Evolutionary conservation across 176 grass and related monocot species (phyloP).

Genomic region (Triticum dicoccoides): DNA sequence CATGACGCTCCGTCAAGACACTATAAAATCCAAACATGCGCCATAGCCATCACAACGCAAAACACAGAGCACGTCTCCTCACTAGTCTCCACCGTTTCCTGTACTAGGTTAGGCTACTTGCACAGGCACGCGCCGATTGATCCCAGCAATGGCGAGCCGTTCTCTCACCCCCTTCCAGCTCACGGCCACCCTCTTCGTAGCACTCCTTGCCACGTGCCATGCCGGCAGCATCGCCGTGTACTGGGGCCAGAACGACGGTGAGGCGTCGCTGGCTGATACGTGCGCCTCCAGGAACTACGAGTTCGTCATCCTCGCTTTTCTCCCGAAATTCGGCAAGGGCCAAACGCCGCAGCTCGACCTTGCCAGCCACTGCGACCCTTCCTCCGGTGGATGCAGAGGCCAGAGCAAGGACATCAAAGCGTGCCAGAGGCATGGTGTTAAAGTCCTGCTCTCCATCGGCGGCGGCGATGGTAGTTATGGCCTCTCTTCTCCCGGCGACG

Average conservation of each 20-base stretch:
- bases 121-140: neutral
- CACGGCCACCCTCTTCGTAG: neutral
- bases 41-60: neutral
- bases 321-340: constrained; percentile 61
- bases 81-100: neutral
- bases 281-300: constrained; percentile 50
- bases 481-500: constrained; percentile 44
- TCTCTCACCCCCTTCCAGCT: constrained; percentile 6
- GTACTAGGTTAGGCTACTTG: neutral
- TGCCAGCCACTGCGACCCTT: constrained; percentile 60
- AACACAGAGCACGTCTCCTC: neutral
- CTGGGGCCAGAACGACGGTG: constrained; percentile 61
- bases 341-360: constrained; percentile 58
- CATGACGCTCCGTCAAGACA: neutral
- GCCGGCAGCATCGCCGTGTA: constrained; percentile 57
- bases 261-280: constrained; percentile 41
- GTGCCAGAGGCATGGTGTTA: constrained; percentile 54
- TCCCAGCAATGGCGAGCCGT: constrained; percentile 20
- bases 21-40: constrained; percentile 8
- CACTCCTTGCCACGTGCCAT: constrained; percentile 26
- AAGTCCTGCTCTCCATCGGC: constrained; percentile 74
- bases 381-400: constrained; percentile 38
- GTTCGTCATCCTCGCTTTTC: constrained; percentile 60
- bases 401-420: constrained; percentile 49
- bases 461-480: constrained; percentile 50